Evolutionary conservation across 1,284 basidiomycete genomes (phyloP), one percentile per base, ranked within the genome.

Genomic region (Sporisorium exsertum): DNA sequence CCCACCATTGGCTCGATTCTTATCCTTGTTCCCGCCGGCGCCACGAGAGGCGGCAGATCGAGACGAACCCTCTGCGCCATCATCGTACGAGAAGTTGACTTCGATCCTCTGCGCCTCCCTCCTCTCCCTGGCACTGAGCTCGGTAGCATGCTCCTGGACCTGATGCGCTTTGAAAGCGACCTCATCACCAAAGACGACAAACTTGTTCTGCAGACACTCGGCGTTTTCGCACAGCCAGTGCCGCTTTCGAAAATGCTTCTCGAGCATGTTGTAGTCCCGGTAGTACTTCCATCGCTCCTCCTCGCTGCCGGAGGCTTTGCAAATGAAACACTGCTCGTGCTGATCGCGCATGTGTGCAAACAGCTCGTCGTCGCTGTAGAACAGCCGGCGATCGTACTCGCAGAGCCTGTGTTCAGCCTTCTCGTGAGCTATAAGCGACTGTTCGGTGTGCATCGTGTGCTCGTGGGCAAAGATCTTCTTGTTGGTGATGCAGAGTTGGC

Each of bases 381-480:
- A 96, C 78, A 92, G 94, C 79, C 93, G 91, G 29, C 90, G 90
- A 83, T 96, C 98, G 86, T 97, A 99, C 80, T 92, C 91, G 86
- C 94, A 96, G n/a, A 92, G 85, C 0, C 93, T 92, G 79, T 96
- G 94, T 2, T 92, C 86, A 2, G 90, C 91, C 18, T 91, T 77
- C 29, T 96, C 88, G 86, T 99, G 96, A 0, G 90, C 78, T 7
- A 90, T 88, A 1, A 98, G 88, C 76, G 92, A 84, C 81, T 90
- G 88, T 2, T 90, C 88, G 1, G 91, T 89, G 84, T 96, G 97
- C 20, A 97, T 86, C 0, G 91, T 90, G 84, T 98, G 97, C 86
- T 99, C 96, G 86, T 99, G 95, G 0, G 94, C 89, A 87, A 99
- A 99, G 52, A 98, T 93, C 80, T 97, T 97, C 87, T 98, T 95